Evolutionary conservation across 1,139 yeast genomes (phyloP).

Genomic region (Hyphopichia buzzinii): DNA sequence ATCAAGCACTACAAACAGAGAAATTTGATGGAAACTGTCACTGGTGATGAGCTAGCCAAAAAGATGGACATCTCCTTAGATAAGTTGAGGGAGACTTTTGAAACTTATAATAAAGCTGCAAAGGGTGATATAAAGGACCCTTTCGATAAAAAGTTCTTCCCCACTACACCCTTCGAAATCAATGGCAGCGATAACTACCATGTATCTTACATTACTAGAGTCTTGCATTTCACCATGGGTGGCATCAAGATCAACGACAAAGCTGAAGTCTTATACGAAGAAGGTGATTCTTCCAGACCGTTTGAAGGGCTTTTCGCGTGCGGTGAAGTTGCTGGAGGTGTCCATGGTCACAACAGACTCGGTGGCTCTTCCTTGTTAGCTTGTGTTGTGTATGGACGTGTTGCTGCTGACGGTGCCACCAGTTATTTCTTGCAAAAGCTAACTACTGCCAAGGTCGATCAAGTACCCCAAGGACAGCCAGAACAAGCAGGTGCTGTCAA

Average conservation of each 20-base stretch:
- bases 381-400: slow-evolving; percentile 78
- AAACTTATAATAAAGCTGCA: slow-evolving; percentile 47
- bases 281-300: slow-evolving; percentile 22
- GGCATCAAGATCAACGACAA: slow-evolving; percentile 67
- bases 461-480: neutral
- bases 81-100: slow-evolving; percentile 35
- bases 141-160: slow-evolving; percentile 51
- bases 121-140: slow-evolving; percentile 41
- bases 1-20: slow-evolving; percentile 66
- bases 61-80: slow-evolving; percentile 38
- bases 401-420: slow-evolving; percentile 51
- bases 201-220: slow-evolving; percentile 65
- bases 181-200: slow-evolving; percentile 31
- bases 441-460: slow-evolving; percentile 10
- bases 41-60: slow-evolving; percentile 48
- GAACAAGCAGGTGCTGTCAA: slow-evolving; percentile 19
- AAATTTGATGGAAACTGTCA: slow-evolving; percentile 55
- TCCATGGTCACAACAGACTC: slow-evolving; percentile 73
- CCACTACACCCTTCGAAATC: slow-evolving; percentile 46
- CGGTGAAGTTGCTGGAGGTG: slow-evolving; percentile 82
- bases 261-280: slow-evolving; percentile 51
- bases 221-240: slow-evolving; percentile 85
- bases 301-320: slow-evolving; percentile 69
- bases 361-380: slow-evolving; percentile 78
- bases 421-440: slow-evolving; percentile 32